Conservation (phyloP, 2,329 filamentous ascomycete species). For the Pseudocercospora crystallina region DNA sequence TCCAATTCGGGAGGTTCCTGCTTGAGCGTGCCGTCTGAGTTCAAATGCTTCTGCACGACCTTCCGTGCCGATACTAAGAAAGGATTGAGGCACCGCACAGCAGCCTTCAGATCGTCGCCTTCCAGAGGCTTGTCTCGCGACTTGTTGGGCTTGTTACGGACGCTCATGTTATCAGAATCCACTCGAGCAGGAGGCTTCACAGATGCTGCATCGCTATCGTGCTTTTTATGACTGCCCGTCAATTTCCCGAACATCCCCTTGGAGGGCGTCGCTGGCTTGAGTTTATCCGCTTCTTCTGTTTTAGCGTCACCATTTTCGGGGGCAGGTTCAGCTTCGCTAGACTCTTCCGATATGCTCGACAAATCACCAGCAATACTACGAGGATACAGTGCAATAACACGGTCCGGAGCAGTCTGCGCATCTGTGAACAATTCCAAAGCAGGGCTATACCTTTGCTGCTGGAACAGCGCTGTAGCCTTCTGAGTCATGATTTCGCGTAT, state of each 20-base stretch:
- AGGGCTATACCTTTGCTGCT: slow-evolving; percentile 76
- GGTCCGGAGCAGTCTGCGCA: slow-evolving; percentile 83
- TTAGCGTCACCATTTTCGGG: slow-evolving; percentile 36
- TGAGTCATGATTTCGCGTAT: slow-evolving; percentile 85
- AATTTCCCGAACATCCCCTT: slow-evolving; percentile 50
- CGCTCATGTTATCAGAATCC: slow-evolving; percentile 57
- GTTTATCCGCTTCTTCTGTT: slow-evolving; percentile 30
- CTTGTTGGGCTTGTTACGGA: slow-evolving; percentile 45
- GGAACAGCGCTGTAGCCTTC: slow-evolving; percentile 85
- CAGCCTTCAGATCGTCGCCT: slow-evolving; percentile 79
- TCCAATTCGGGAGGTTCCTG: slow-evolving; percentile 49
- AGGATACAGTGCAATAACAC: slow-evolving; percentile 83
- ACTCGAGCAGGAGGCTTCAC: slow-evolving; percentile 59
- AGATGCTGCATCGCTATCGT: slow-evolving; percentile 55
- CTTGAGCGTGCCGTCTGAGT: slow-evolving; percentile 59
- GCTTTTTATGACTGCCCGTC: slow-evolving; percentile 47
- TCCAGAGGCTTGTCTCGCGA: slow-evolving; percentile 59
- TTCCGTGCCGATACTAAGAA: slow-evolving; percentile 84
- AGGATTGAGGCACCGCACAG: slow-evolving; percentile 78
- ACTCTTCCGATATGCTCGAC: slow-evolving; percentile 55
- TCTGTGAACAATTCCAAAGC: slow-evolving; percentile 89
- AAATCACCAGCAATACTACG: slow-evolving; percentile 78
- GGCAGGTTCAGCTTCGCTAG: slow-evolving; percentile 45
- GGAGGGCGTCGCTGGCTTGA: slow-evolving; percentile 34
- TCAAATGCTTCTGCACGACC: slow-evolving; percentile 61